Conservation (phyloP, 306 rosid species). For the Datisca glomerata region DNA sequence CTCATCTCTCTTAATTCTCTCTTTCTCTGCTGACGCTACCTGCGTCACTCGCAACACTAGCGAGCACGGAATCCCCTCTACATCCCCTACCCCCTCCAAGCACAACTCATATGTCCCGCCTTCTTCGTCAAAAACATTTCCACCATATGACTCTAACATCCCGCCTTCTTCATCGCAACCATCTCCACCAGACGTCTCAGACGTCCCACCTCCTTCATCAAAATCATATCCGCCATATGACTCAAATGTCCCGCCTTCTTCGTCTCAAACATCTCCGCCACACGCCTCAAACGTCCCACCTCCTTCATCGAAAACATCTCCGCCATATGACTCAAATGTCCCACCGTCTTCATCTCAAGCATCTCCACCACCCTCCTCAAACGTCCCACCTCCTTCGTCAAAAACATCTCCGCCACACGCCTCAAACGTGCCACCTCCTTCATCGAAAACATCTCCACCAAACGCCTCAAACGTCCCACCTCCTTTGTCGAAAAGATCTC, state of each 20-base stretch:
- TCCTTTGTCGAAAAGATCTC: not conserved
- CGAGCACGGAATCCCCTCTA: no score
- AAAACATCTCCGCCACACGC: not conserved
- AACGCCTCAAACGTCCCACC: no score
- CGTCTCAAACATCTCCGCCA: not conserved
- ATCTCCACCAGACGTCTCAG: not conserved
- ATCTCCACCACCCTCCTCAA: not conserved
- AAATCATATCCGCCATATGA: not conserved
- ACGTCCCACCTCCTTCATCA: not conserved
- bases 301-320: no score
- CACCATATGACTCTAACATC: not conserved
- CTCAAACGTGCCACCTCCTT: not conserved
- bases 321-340: no score
- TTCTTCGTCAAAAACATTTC: not conserved
- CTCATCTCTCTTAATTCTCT: not conserved
- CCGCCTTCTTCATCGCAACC: not conserved
- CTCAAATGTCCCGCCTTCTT: no score
- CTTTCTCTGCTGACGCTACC: not conserved
- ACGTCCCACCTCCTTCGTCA: not conserved
- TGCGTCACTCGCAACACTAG: constrained; percentile 6
- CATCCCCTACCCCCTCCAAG: not conserved
- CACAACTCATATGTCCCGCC: not conserved
- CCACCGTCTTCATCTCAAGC: no score
- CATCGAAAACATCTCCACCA: no score
- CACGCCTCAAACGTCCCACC: not conserved